Evolutionary conservation across 176 grass and related monocot genomes (phyloP), one percentile per base, ranked within the genome.

Genomic region (Raddia guianensis): DNA sequence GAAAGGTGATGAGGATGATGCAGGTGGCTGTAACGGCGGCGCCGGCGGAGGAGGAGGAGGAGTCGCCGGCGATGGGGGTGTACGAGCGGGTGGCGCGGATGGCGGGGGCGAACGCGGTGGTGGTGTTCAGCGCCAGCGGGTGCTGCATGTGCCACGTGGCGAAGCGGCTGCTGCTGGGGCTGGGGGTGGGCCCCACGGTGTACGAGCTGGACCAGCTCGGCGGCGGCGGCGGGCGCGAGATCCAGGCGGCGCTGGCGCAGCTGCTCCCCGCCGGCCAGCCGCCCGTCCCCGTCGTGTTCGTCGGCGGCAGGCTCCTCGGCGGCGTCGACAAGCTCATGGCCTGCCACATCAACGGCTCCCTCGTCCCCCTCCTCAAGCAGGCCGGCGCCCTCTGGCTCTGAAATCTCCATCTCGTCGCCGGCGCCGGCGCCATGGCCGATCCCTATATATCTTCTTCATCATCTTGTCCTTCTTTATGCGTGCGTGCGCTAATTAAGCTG

Each of bases 101-200:
- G 96, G 96, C 92, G 8, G 46, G 88, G 82, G 91, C 83, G 14
- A 99, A 91, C 79, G 96, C 96, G 3, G 92, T 99, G 58, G 96
- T 99, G 33, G 92, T 95, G 68, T 99, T 99, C 92, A 88, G 96
- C 75, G 79, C 90, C 2, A 99, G 86, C 72, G 84, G 86, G 12
- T 99, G 96, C 89, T 99, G 96, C 96, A 99, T 99, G 96, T 93
- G 96, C 86, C 92, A 99, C 72, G 96, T 93, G 1, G 92, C 95
- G 4, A 95, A 99, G 90, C 92, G 88, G 13, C 88, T 99, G 6
- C 90, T 99, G 3, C 86, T 99, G 0, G 96, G 96, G 1, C 90
- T 99, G 0, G 96, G 96, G 14, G 96, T 99, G 0, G 96, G 96
- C 0, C 96, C 96, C 7, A 88, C 90, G 13, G 89, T 95, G 0